Base-by-base conservation (phyloP, 202 grass and related monocot species). In the Hordeum pubiflorum region DNA sequence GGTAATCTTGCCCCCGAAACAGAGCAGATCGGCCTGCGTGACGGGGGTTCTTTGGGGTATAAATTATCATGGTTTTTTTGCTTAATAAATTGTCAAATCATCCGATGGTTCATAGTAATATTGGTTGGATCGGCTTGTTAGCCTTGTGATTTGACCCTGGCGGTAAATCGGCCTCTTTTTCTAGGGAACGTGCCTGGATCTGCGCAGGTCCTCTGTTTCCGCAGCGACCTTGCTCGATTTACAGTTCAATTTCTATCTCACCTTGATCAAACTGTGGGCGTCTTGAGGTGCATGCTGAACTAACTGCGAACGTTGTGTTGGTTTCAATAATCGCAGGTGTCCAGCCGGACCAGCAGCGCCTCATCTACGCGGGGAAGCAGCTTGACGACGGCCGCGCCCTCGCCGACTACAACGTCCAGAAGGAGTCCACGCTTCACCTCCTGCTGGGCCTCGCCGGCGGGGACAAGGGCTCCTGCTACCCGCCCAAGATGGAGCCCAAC, bases 361-460 rank as follows among this genome's bases (percentile, higher is more conserved):
- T 70, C 12, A 27, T 70, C 67, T 70, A 46, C 24, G 67, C 67
- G 3, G 67, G 67, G 67, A 70, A 70, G 67, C 67, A 70, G 67
- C 67, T 70, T 12, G 67, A 70, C 22, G 67, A 70, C 0, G 22
- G 1, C 22, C 21, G 22, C 67, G 44, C 67, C 12, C 67, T 70
- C 6, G 39, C 67, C 0, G 39, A 70, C 67, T 46, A 70, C 67
- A 65, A 26, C 67, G 24, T 70, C 39, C 39, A 70, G 12, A 70
- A 46, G 67, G 67, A 70, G 63, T 97, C 93, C 4, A 97, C 93
- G 57, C 93, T 97, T 1, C 93, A 97, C 74, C 69, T 97, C 8
- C 83, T 97, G 34, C 93, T 93, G 1, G 55, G 75, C 10, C 82
- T 84, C 75, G 74, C 26, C 10, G 75, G 82, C 4, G 75, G 82